Evolutionary conservation across 2,329 filamentous ascomycete species (phyloP).

Genomic region (Lachnellula arida): DNA sequence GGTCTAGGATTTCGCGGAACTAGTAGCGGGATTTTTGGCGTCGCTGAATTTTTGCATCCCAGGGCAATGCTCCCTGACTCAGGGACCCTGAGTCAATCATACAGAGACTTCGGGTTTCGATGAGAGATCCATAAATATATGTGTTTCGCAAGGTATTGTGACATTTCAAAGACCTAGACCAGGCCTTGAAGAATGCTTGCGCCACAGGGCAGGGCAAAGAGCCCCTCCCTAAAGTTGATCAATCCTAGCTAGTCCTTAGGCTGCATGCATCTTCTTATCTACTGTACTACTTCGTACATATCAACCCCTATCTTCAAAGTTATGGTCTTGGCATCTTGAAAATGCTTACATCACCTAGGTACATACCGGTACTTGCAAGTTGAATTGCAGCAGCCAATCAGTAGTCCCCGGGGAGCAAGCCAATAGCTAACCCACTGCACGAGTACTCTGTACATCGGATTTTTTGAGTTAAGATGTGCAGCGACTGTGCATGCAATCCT

Average conservation of each 20-base stretch:
- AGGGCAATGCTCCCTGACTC: neutral
- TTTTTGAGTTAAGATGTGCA: neutral
- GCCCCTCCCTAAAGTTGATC: neutral
- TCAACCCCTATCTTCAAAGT: neutral
- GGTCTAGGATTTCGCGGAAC: neutral
- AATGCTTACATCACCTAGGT: neutral
- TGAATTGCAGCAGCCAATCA: neutral
- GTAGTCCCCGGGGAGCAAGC: neutral
- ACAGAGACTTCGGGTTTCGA: neutral
- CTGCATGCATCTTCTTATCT: neutral
- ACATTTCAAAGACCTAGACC: neutral
- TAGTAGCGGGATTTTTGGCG: neutral
- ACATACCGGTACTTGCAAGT: neutral
- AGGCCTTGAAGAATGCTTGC: neutral
- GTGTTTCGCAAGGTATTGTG: neutral
- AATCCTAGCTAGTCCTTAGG: neutral
- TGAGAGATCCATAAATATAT: neutral
- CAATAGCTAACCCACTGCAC: neutral
- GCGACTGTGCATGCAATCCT: neutral
- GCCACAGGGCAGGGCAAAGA: neutral
- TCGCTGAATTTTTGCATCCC: neutral
- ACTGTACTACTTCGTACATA: neutral
- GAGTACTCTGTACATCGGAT: neutral
- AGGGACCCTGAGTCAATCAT: neutral
- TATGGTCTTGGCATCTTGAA: neutral